Evolutionary conservation across 345 rosid species (phyloP).

Genomic region (Balakata baccata): DNA sequence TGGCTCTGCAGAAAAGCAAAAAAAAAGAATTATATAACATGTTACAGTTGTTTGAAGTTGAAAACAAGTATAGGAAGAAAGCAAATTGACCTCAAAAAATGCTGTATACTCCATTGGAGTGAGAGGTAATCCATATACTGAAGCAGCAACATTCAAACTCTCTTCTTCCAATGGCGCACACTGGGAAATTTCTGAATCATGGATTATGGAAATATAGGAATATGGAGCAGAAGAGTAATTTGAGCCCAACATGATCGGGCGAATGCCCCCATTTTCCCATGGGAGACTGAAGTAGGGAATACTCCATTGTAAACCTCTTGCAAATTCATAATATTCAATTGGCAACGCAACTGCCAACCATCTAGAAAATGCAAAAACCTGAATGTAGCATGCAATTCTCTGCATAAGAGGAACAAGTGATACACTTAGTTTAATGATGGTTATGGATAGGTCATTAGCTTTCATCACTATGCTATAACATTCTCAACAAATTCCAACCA

Average conservation of each 20-base stretch:
- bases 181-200: slow-evolving; percentile 21
- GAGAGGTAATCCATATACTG: slow-evolving; percentile 66
- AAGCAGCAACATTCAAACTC: slow-evolving; percentile 34
- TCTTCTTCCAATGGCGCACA: slow-evolving; percentile 26
- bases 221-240: slow-evolving; percentile 41
- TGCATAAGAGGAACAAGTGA: slow-evolving; percentile 29
- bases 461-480: not conserved
- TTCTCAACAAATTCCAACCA: not conserved
- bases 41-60: not conserved
- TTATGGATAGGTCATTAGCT: not conserved
- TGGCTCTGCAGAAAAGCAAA: slow-evolving; percentile 48
- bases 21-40: slow-evolving; percentile 3
- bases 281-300: slow-evolving; percentile 88
- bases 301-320: slow-evolving; percentile 73
- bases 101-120: slow-evolving; percentile 63
- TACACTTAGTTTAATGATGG: not conserved
- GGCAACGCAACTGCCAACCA: slow-evolving; percentile 75
- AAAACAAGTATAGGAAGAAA: slow-evolving; percentile 5
- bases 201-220: slow-evolving; percentile 37
- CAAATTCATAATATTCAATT: slow-evolving; percentile 66
- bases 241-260: slow-evolving; percentile 55
- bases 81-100: slow-evolving; percentile 64
- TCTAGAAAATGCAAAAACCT: slow-evolving; percentile 83
- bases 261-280: slow-evolving; percentile 66
- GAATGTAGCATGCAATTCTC: slow-evolving; percentile 84